These are phyloP conservation scores for Elongisporangium senticosum DNA, from an alignment of 352 stramenopile species.

Conservation along the genomic window DNA sequence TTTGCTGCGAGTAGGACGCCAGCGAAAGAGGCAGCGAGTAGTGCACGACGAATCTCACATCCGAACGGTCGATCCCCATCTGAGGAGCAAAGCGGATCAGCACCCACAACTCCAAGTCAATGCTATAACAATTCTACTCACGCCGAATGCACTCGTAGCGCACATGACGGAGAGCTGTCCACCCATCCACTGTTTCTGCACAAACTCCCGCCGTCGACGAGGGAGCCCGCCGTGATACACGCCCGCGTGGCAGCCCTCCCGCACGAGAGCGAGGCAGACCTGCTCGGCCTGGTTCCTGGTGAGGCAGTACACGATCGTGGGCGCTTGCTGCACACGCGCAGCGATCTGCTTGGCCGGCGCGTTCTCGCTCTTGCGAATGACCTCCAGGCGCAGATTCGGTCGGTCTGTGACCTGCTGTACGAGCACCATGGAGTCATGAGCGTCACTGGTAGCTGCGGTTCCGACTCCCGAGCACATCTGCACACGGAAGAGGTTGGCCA, in stretches of 20 bases:
- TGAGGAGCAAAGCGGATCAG: conserved; percentile 15
- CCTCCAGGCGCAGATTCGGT: conserved; percentile 53
- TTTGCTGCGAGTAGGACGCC: conserved; percentile 70
- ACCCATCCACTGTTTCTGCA: conserved; percentile 77
- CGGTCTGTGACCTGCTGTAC: conserved; percentile 64
- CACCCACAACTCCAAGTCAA: not conserved
- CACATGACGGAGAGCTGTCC: conserved; percentile 68
- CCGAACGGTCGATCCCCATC: conserved; percentile 76
- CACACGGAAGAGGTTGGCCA: conserved; percentile 49
- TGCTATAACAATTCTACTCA: conserved; percentile 11
- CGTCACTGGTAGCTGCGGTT: not conserved
- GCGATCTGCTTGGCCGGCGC: conserved; percentile 24
- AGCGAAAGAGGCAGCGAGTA: conserved; percentile 63
- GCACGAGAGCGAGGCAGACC: conserved; percentile 44
- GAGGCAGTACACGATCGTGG: conserved; percentile 73
- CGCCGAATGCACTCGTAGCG: conserved; percentile 72
- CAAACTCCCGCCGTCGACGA: conserved; percentile 52
- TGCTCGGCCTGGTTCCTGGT: conserved; percentile 66
- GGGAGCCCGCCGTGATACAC: conserved; percentile 70
- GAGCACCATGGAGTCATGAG: conserved; percentile 33
- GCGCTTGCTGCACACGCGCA: conserved; percentile 15
- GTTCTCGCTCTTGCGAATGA: conserved; percentile 36
- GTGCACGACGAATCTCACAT: conserved; percentile 76
- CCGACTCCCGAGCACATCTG: conserved; percentile 11
- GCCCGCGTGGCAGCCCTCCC: conserved; percentile 40